Evolutionary conservation across 1,284 basidiomycete species (phyloP).

Genomic region (Ustilago lituana): DNA sequence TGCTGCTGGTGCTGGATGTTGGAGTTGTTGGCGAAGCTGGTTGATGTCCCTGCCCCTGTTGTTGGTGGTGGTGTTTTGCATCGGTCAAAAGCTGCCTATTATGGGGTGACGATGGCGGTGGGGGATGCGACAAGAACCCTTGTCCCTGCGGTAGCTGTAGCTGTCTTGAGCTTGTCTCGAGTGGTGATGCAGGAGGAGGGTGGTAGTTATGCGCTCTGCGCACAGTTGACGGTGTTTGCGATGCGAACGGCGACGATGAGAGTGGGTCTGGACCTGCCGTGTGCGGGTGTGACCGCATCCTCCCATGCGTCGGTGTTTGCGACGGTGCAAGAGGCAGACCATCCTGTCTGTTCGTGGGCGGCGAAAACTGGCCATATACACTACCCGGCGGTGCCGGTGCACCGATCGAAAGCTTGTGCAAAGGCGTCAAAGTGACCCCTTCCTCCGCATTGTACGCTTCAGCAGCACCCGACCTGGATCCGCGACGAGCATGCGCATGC

Average conservation of each 20-base stretch:
- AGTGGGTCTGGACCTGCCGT: constrained; percentile 9
- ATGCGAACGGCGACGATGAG: not conserved
- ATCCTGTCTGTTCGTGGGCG: constrained; percentile 8
- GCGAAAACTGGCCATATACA: constrained; percentile 43
- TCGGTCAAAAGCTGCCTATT: constrained; percentile 29
- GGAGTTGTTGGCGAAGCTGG: constrained; percentile 26
- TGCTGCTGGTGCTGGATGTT: constrained; percentile 8
- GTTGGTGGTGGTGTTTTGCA: constrained; percentile 1
- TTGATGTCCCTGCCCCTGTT: not conserved
- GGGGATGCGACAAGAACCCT: constrained; percentile 20
- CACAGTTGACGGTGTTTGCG: constrained; percentile 35
- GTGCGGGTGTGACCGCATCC: constrained; percentile 43
- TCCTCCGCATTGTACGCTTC: constrained; percentile 5
- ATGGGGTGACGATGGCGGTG: constrained; percentile 25
- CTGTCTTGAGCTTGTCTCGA: constrained; percentile 20
- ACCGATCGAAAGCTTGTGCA: constrained; percentile 52
- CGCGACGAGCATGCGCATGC: too few relatives aligned
- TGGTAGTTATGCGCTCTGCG: constrained; percentile 27
- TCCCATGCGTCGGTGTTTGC: constrained; percentile 32
- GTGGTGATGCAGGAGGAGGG: constrained; percentile 37
- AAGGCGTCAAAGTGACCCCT: constrained; percentile 35
- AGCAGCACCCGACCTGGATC: constrained; percentile 8
- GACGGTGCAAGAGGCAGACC: constrained; percentile 5
- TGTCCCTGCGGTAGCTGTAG: constrained; percentile 14
- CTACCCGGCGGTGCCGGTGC: constrained; percentile 38